phyloP scores from a whole-genome alignment of 2,329 filamentous ascomycete species.

The Diplodia scrobiculata region DNA sequence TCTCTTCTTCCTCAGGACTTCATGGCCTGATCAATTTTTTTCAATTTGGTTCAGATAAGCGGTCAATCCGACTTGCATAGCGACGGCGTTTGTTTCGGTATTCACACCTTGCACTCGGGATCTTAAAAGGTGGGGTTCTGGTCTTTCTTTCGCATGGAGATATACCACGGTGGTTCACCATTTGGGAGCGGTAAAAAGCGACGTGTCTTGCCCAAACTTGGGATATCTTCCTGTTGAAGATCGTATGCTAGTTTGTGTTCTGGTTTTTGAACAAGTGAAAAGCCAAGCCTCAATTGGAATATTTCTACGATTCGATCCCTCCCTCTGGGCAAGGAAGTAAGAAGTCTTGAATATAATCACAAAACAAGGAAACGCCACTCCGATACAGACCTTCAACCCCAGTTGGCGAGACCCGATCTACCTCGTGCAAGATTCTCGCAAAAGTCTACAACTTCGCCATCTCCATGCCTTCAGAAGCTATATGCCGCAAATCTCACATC shows the following conservation, averaged over 20 bases:
- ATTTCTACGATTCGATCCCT: neutral
- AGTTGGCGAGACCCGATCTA: neutral
- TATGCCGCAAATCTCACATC: constrained; percentile 30
- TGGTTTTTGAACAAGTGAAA: neutral
- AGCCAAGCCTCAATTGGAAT: neutral
- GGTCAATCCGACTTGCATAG: constrained; percentile 22
- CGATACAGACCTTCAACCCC: neutral
- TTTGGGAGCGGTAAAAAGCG: neutral
- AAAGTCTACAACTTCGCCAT: neutral
- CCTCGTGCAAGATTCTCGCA: neutral
- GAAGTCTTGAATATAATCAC: neutral
- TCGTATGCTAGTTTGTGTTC: constrained; percentile 2
- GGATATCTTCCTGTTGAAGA: neutral
- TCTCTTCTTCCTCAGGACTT: neutral
- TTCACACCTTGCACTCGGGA: neutral
- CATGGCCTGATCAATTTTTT: neutral
- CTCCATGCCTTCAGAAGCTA: neutral
- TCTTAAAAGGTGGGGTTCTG: neutral
- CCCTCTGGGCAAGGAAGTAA: neutral
- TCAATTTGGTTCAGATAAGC: neutral
- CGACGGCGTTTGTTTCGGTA: constrained; percentile 27
- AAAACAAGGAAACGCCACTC: neutral
- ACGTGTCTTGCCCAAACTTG: neutral
- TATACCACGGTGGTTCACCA: constrained; percentile 26
- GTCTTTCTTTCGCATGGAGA: constrained; percentile 14